A percentile compares a stretch with the other conserved stretches of the same genome.
Conservation (phyloP, 179 eudicot genomes). For the Actinidia arguta region DNA sequence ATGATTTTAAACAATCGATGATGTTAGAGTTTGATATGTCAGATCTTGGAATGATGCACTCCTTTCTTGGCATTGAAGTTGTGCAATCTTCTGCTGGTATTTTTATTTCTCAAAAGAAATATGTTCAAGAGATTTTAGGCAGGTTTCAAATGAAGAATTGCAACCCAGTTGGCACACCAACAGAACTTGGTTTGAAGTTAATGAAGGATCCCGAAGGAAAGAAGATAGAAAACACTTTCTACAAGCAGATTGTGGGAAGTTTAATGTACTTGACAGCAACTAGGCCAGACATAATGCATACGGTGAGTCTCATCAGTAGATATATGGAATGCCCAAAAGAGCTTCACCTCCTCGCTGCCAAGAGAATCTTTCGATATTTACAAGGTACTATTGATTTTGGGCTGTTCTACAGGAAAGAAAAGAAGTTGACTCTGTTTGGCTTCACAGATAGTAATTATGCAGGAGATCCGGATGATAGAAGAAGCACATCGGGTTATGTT, state of each 20-base stretch:
- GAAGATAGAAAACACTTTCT: not conserved
- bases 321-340: not conserved
- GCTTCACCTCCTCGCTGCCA: no score
- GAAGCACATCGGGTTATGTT: no score
- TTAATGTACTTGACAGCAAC: constrained; percentile 5
- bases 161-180: not conserved
- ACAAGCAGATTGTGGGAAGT: constrained; percentile 1
- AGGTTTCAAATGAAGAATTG: not conserved
- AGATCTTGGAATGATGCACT: not conserved
- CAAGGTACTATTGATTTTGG: not conserved
- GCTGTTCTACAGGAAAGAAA: not conserved
- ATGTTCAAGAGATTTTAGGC: no score
- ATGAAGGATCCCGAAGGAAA: not conserved
- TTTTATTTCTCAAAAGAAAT: not conserved
- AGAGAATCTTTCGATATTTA: not conserved
- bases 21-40: constrained; percentile 3
- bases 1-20: not conserved
- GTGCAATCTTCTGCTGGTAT: not conserved
- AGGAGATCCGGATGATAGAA: no score
- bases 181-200: not conserved
- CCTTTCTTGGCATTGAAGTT: constrained; percentile 2
- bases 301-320: not conserved
- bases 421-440: not conserved
- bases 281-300: no score
- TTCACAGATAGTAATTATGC: no score